Base-by-base conservation (phyloP, 1,139 yeast species). In the Protomyces gravidus region DNA sequence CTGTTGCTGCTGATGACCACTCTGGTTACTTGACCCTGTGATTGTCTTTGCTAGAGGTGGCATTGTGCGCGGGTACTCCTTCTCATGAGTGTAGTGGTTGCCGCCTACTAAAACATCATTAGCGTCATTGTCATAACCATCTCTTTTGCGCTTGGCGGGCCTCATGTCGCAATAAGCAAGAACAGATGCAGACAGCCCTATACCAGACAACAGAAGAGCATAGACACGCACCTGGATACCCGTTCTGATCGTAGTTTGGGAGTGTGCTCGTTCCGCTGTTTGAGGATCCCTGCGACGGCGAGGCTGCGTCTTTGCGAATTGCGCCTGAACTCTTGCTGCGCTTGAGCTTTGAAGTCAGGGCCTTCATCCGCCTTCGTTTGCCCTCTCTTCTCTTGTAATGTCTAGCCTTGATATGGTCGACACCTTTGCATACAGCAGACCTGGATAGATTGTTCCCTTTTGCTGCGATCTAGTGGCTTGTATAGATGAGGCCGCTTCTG, bases 11-110 rank as follows among this genome's bases (percentile, higher is more conserved):
- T 17, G 46, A 3, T 32, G 40, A 5, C 7, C 11, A 25, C 25
- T 45, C 45, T 23, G 26, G 27, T 11, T 6, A 26, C 50, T 45
- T n/a, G 57, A 21, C 45, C 13, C 39, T 23, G 58, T 45, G 11
- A 11, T n/a, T 23, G 39, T 23, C 17, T 40, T 33, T 19, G 50
- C 27, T 17, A 53, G 51, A n/a, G 19, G 46, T 5, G 58, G 58
- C 58, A 53, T 53, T 25, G 58, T 33, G n/a, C 58, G 45, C 23
- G 58, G 58, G 2, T 46, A 27, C 36, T 53, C 58, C 46, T 53
- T 45, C 39, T 53, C 58, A 21, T 53, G 58, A 3, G 58, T 53
- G 36, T 53, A 53, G 42, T 53, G 23, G 23, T 36, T 36, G 42
- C 21, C 42, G n/a, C 13, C 33, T 30, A 15, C 13, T 30, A 13